These are phyloP conservation scores for Plenodomus biglobosus DNA, from an alignment of 2,329 filamentous ascomycete genomes.

Conservation along the genomic window DNA sequence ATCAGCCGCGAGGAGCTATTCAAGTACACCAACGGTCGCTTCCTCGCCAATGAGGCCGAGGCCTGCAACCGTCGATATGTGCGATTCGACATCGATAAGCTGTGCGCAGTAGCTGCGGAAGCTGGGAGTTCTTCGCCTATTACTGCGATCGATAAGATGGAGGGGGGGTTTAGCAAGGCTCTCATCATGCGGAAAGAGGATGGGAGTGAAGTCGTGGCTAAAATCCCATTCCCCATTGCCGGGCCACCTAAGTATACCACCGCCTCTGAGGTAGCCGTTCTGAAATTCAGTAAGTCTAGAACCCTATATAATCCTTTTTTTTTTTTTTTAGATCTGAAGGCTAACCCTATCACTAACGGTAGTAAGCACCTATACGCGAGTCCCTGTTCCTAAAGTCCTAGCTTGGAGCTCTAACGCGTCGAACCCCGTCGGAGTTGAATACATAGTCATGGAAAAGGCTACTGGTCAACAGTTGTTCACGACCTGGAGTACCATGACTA, in stretches of 20 bases:
- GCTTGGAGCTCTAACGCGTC: constrained; percentile 27
- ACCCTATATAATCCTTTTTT: background rate
- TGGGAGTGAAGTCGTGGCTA: constrained; percentile 17
- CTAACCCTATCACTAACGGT: constrained; percentile 4
- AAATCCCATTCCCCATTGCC: constrained; percentile 34
- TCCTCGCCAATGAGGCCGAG: constrained; percentile 31
- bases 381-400: constrained; percentile 32
- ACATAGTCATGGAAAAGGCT: constrained; percentile 43
- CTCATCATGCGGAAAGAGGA: constrained; percentile 29
- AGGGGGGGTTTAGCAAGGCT: constrained; percentile 39
- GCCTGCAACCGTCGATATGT: constrained; percentile 27
- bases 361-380: constrained; percentile 16
- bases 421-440: constrained; percentile 40
- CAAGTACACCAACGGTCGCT: constrained; percentile 32
- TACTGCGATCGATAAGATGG: constrained; percentile 36
- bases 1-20: constrained; percentile 25
- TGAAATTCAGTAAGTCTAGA: constrained; percentile 29
- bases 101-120: constrained; percentile 30
- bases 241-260: constrained; percentile 35
- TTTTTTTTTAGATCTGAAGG: no score
- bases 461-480: constrained; percentile 28
- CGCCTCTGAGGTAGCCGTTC: constrained; percentile 41
- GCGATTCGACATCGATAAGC: constrained; percentile 31
- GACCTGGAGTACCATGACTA: constrained; percentile 34
- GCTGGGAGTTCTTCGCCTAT: constrained; percentile 23